Conservation (phyloP, 129 eudicot species). For the Gnaphalium uliginosum region DNA sequence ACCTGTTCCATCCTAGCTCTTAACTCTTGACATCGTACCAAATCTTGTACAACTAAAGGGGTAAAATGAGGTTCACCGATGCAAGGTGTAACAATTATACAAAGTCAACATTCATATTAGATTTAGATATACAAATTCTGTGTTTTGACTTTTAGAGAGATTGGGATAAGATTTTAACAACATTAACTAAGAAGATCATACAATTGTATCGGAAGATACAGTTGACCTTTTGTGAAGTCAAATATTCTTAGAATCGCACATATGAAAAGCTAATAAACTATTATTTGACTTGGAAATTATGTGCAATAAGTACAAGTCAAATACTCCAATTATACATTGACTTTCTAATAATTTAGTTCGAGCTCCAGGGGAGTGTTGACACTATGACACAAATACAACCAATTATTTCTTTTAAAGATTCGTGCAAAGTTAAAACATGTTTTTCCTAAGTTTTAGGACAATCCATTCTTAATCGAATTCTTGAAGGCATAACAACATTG, state of each 20-base stretch:
- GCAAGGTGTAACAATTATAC: constrained; percentile 19
- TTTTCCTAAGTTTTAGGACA: background rate
- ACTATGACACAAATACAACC: background rate
- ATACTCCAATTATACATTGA: constrained; percentile 16
- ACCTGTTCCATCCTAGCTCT: constrained; percentile 23
- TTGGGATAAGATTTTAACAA: constrained; percentile 20
- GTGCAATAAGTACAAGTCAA: constrained; percentile 24
- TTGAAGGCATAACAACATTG: background rate
- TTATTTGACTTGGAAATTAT: constrained; percentile 33
- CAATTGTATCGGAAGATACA: constrained; percentile 23
- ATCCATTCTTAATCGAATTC: background rate
- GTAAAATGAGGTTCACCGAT: constrained; percentile 8
- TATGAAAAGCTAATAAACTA: constrained; percentile 21
- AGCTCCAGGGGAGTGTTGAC: constrained; percentile 18
- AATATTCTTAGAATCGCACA: constrained; percentile 18
- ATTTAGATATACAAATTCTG: constrained; percentile 13
- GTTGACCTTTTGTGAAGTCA: constrained; percentile 23
- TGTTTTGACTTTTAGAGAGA: constrained; percentile 26
- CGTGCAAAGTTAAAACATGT: background rate
- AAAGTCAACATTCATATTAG: constrained; percentile 32
- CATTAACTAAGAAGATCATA: constrained; percentile 18
- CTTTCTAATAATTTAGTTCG: constrained; percentile 8
- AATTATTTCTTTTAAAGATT: background rate
- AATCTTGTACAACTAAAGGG: constrained; percentile 18
- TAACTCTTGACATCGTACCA: constrained; percentile 23